Percentiles rank a stretch among this genome's conserved stretches.
Evolutionary conservation across 2,329 filamentous ascomycete genomes (phyloP).

Genomic region (Alternaria consortialis): DNA sequence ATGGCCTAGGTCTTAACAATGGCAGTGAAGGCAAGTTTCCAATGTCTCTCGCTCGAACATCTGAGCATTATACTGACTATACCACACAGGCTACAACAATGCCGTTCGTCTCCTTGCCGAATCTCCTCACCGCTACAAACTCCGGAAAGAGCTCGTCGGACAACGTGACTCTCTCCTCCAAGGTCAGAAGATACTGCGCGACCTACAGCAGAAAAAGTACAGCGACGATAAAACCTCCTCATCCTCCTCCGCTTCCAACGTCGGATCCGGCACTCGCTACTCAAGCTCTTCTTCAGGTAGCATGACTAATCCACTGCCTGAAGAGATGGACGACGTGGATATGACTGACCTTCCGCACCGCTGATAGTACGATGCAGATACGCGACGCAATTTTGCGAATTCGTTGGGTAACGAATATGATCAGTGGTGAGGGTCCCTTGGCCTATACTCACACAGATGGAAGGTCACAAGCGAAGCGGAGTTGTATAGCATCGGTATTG

Average conservation of each 20-base stretch:
- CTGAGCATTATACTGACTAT: slow-evolving; percentile 2
- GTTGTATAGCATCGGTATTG: background rate
- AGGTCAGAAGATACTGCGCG: slow-evolving; percentile 21
- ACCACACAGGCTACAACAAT: slow-evolving; percentile 10
- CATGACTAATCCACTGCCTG: background rate
- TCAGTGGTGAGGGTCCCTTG: background rate
- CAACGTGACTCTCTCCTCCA: slow-evolving; percentile 22
- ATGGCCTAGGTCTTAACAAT: slow-evolving; percentile 31
- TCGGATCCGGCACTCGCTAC: background rate
- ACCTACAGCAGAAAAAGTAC: slow-evolving; percentile 31
- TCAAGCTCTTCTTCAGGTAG: background rate
- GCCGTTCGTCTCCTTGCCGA: slow-evolving; percentile 28
- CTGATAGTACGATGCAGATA: background rate
- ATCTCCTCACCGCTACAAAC: slow-evolving; percentile 15
- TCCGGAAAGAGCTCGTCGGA: slow-evolving; percentile 19
- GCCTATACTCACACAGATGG: no score
- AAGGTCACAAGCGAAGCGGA: background rate
- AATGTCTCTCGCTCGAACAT: no score
- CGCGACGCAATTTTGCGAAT: background rate
- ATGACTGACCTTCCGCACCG: background rate
- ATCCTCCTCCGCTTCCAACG: background rate
- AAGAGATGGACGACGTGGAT: background rate
- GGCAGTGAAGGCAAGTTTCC: slow-evolving; percentile 28
- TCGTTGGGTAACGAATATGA: background rate
- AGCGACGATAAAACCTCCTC: background rate